Evolutionary conservation across 805 yeast genomes (phyloP), one percentile per base, ranked within the genome.

Genomic region (Candida morakotiae): DNA sequence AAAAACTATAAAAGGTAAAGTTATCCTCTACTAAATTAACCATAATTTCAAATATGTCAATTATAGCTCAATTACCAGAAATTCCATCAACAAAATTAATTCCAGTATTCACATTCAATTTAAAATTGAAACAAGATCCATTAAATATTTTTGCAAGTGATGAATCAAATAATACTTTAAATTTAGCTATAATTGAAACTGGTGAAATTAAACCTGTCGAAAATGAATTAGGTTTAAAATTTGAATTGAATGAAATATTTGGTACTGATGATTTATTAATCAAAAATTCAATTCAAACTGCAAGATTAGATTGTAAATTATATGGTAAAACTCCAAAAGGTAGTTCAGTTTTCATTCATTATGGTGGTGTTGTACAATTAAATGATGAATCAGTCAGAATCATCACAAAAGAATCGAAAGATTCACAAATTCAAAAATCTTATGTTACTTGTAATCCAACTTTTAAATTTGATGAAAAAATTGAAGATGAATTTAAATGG

Each of bases 221-320:
- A 7, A 64, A 64, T 43, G 46, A 51, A 10, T 51, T 55, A 16
- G 64, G 64, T 6, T 51, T 54, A 15, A 60, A 61, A 40, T 52
- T 62, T 31, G 64, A 62, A 8, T 56, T 51, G 26, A 20, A 28
- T 4, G 49, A 44, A 5, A 39, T 62, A 16, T 28, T 33, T 13
- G 83, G 84, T 4, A 55, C 56, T 41, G 85, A 79, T 44, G 74
- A 75, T 36, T 59, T 79, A 47, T 62, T 64, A 15, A 48, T 55
- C 20, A 52, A 54, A 25, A 48, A 58, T n/a, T 52, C 50, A 11
- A 47, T 55, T 4, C 48, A 47, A 4, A 43, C 52, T 18, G 39
- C 58, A 9, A 49, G 49, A n/a, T 59, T 77, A 46, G 78, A 75
- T 46, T 77, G 82, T 52, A 67, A 65, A 35, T 40, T 77, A 37